Evolutionary conservation across 129 eudicot genomes (phyloP), one percentile per base, ranked within the genome.

Genomic region (Flaveria ramosissima): DNA sequence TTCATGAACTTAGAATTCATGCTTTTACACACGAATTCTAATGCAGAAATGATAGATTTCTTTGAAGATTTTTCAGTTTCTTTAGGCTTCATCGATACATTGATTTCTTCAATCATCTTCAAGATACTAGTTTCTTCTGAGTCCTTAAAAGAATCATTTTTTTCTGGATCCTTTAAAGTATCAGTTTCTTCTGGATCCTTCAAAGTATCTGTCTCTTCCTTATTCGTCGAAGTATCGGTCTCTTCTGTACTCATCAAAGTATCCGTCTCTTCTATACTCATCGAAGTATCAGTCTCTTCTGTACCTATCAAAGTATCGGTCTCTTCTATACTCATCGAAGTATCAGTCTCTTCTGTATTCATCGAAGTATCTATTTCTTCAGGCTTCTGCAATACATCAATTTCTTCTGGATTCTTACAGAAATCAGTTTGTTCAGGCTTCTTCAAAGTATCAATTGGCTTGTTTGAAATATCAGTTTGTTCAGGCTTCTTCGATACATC

Each of bases 1-100:
- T 84, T 82, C 23, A 91, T 21, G 42, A 63, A 73, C 46, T 74
- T 82, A 51, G 77, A 53, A 77, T 52, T 39, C 95, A 89, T 83
- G 16, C 64, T 36, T 70, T 56, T 21, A 75, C 92, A 86, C 4
- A 81, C 7, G 48, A 20, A 56, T 74, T 84, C 84, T 32, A 88
- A 61, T 43, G 75, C 86, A 3, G 88, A 68, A 26, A 51, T 16
- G 12, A 8, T 19, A 12, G 61, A 16, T 39, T 72, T 80, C 39
- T 36, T 36, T 5, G 74, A 19, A 7, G 13, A 24, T 41, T 57
- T 67, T 48, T 20, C 27, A 57, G 12, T 8, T 57, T 57, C 68
- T 41, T 13, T 30, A 20, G 12, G 68, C 20, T 41, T 57, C 51
- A 32, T 72, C 2, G 41, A 72, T 2, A 57, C 13, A 65, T 66